A percentile compares a stretch with the other conserved stretches of the same genome.
Evolutionary conservation across 129 eudicot genomes (phyloP).

Genomic region (Chrysanthemum seticuspe): DNA sequence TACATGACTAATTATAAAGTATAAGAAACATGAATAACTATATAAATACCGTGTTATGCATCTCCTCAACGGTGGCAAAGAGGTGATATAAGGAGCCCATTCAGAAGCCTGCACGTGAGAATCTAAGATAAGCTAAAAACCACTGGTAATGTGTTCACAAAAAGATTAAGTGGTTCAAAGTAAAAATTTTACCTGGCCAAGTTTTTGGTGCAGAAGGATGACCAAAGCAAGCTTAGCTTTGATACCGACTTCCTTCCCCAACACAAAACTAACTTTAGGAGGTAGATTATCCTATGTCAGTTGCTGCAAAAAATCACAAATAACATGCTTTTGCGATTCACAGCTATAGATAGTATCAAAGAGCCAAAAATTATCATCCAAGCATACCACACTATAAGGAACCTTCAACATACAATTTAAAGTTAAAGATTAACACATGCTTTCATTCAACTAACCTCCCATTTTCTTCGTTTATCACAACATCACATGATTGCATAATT

Average conservation of each 20-base stretch:
- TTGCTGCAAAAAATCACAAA: constrained; percentile 41
- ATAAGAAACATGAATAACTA: background rate
- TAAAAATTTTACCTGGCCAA: too few relatives aligned
- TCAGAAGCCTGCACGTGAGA: constrained; percentile 51
- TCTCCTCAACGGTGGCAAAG: constrained; percentile 61
- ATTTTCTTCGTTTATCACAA: too few relatives aligned
- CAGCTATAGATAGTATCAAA: background rate
- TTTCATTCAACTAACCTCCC: too few relatives aligned
- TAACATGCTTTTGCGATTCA: background rate
- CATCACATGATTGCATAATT: too few relatives aligned
- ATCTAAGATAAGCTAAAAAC: background rate
- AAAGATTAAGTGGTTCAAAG: background rate
- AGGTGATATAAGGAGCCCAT: constrained; percentile 81
- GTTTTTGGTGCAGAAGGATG: constrained; percentile 28
- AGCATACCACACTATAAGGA: constrained; percentile 64
- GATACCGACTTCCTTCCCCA: constrained; percentile 16
- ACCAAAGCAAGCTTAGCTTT: constrained; percentile 64
- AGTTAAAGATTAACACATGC: too few relatives aligned
- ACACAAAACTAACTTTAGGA: constrained; percentile 39
- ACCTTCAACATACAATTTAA: constrained; percentile 32
- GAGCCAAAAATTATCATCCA: background rate
- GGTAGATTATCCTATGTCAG: constrained; percentile 61
- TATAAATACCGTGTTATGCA: constrained; percentile 74
- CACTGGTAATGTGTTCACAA: background rate
- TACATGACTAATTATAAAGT: too few relatives aligned